These are phyloP conservation scores for Elsinoe ampelina DNA, from an alignment of 2,329 filamentous ascomycete genomes.

Conservation along the genomic window DNA sequence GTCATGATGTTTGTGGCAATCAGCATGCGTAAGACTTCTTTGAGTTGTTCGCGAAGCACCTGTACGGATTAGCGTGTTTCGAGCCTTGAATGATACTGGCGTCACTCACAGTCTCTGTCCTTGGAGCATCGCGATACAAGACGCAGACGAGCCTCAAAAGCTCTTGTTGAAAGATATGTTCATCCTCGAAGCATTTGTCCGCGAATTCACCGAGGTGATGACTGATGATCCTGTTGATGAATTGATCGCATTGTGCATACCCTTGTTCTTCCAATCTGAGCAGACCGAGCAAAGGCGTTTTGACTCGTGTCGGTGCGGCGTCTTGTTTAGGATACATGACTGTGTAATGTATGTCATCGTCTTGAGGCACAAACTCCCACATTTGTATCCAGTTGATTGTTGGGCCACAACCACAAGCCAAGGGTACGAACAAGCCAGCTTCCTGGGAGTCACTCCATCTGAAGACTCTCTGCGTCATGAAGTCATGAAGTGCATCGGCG, in stretches of 20 bases:
- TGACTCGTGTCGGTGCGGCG: constrained; percentile 26
- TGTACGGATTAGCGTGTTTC: constrained; percentile 1
- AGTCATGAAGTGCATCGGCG: neutral
- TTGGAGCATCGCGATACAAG: constrained; percentile 21
- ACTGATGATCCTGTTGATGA: constrained; percentile 35
- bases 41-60: constrained; percentile 31
- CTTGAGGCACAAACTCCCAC: constrained; percentile 38
- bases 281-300: constrained; percentile 39
- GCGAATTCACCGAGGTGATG: constrained; percentile 34
- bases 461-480: neutral
- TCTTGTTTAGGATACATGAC: constrained; percentile 19
- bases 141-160: constrained; percentile 34
- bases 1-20: constrained; percentile 42
- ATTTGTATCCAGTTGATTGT: constrained; percentile 35
- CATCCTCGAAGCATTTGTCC: constrained; percentile 36
- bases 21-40: constrained; percentile 37
- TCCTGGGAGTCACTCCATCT: neutral
- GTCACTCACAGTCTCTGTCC: constrained; percentile 31
- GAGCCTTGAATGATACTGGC: neutral
- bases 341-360: constrained; percentile 32
- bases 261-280: constrained; percentile 36
- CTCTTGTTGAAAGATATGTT: constrained; percentile 31
- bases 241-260: constrained; percentile 36
- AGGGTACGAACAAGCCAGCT: neutral
- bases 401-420: constrained; percentile 30